Evolutionary conservation across 257 asterid species (phyloP).

Genomic region (Petunia secreta): DNA sequence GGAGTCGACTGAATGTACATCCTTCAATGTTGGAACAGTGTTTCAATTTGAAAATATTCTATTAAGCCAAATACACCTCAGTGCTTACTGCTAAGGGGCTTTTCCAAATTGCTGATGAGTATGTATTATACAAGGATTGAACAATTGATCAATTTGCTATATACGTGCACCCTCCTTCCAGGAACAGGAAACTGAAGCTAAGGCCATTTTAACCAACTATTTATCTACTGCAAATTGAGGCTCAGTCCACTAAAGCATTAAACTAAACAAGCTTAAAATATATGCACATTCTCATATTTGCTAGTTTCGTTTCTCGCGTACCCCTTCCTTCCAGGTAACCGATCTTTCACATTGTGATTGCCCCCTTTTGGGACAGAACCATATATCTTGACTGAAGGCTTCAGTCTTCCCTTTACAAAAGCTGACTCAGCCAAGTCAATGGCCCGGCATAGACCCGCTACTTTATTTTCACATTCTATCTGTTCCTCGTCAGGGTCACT

Average conservation of each 20-base stretch:
- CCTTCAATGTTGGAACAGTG: not conserved
- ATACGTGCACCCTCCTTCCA: not conserved
- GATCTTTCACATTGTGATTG: not conserved
- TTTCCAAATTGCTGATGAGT: not conserved
- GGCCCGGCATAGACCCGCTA: constrained; percentile 71
- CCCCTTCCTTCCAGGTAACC: not conserved
- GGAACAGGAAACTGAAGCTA: not conserved
- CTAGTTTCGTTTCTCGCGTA: not conserved
- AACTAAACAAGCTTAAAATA: not conserved
- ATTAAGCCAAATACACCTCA: not conserved
- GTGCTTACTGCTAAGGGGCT: not conserved
- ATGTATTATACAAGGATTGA: not conserved
- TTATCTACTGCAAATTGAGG: not conserved
- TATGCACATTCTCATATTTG: not conserved
- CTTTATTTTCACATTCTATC: constrained; percentile 77
- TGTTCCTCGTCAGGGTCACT: constrained; percentile 82
- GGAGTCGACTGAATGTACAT: not conserved
- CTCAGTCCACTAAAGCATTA: not conserved
- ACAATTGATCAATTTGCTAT: not conserved
- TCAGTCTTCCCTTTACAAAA: constrained; percentile 44
- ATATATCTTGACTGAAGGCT: not conserved
- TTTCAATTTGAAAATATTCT: not conserved
- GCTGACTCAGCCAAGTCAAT: constrained; percentile 83
- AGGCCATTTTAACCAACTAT: not conserved
- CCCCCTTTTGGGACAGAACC: constrained; percentile 12